phyloP scores from a whole-genome alignment of 768 basidiomycete genomes.

The Boletus subparvulus region DNA sequence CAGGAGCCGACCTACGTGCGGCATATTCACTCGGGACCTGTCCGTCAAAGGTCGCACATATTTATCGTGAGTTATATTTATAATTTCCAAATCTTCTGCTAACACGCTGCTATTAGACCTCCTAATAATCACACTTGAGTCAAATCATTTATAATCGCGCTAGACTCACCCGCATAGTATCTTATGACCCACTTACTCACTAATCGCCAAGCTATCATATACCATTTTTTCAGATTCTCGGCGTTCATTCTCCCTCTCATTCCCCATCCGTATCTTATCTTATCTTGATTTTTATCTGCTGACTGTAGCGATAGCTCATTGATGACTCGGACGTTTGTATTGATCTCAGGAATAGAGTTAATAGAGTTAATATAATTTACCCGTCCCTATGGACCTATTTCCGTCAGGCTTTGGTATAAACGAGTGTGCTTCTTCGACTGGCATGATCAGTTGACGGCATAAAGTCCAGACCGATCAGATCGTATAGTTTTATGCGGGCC shows the following conservation, averaged over 20 bases:
- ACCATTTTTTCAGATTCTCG: not conserved
- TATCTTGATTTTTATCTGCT: not conserved
- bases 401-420: not conserved
- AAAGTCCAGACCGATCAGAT: not conserved
- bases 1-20: not conserved
- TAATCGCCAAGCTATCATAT: not conserved
- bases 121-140: not conserved
- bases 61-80: conserved; percentile 2
- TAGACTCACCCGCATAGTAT: not conserved
- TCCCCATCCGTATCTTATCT: not conserved
- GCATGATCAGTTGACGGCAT: not conserved
- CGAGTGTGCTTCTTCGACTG: not conserved
- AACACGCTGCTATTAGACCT: conserved; percentile 1
- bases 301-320: conserved; percentile 22
- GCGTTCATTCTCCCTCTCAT: not conserved
- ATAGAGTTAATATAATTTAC: not conserved
- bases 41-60: not conserved
- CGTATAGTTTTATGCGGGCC: not conserved
- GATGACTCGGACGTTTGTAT: conserved; percentile 1
- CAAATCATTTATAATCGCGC: not conserved
- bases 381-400: not conserved
- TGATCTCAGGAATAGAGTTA: not conserved
- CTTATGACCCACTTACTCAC: not conserved
- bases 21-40: not conserved
- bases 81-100: not conserved